Percentiles rank a stretch among this genome's conserved stretches.
phyloP scores from a whole-genome alignment of 2,329 filamentous ascomycete species.

The Chrysoporthe deuterocubensis region DNA sequence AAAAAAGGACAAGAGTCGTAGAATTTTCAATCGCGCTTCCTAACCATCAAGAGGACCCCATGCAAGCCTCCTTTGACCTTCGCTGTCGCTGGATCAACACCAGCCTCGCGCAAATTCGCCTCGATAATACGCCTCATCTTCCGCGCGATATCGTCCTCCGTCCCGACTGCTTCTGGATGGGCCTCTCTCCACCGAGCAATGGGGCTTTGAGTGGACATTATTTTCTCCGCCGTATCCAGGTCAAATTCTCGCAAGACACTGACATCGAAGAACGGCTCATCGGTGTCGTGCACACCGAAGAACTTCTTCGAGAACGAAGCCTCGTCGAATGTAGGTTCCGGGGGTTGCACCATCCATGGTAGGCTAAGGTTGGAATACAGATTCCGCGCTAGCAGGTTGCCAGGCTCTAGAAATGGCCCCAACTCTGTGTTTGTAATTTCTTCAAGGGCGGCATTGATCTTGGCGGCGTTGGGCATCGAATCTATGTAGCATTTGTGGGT shows the following conservation, averaged over 20 bases:
- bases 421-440: conserved; percentile 43
- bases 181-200: conserved; percentile 50
- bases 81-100: conserved; percentile 42
- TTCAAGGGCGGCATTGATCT: conserved; percentile 47
- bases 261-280: conserved; percentile 37
- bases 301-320: conserved; percentile 44
- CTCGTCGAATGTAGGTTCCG: conserved; percentile 45
- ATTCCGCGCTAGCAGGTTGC: conserved; percentile 46
- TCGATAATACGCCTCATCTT: conserved; percentile 36
- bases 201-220: conserved; percentile 44
- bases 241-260: conserved; percentile 22
- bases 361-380: conserved; percentile 49
- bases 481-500: neutral
- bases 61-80: conserved; percentile 32
- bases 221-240: conserved; percentile 42
- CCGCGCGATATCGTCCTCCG: conserved; percentile 44
- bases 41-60: conserved; percentile 38
- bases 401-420: conserved; percentile 42
- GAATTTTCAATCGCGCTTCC: conserved; percentile 32
- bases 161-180: conserved; percentile 44
- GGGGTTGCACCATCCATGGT: conserved; percentile 50
- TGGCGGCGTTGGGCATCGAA: conserved; percentile 43
- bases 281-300: conserved; percentile 40
- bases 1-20: neutral
- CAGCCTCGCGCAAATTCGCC: conserved; percentile 37